Conservation (phyloP, 768 basidiomycete species). For the Phanerochaete sordida region DNA sequence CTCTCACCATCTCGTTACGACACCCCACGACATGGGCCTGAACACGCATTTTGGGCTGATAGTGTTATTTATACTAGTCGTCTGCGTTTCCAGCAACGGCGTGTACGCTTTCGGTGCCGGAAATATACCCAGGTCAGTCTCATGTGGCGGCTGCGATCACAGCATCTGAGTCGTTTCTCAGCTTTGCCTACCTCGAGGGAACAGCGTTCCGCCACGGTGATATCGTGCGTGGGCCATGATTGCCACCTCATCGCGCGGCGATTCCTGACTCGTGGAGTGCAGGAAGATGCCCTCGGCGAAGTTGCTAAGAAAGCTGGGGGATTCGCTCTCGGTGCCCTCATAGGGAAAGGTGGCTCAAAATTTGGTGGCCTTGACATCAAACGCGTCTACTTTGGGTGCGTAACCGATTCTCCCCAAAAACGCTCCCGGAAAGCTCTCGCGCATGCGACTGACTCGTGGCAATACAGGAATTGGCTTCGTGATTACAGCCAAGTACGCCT, state of each 20-base stretch:
- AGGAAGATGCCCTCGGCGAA: constrained; percentile 72
- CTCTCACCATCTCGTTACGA: neutral
- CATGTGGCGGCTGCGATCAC: neutral
- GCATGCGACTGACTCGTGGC: no score
- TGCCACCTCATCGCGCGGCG: constrained; percentile 2
- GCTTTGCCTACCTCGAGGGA: constrained; percentile 84
- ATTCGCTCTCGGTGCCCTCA: constrained; percentile 54
- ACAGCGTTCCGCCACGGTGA: constrained; percentile 88
- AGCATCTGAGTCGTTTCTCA: constrained; percentile 22
- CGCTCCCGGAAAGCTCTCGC: neutral
- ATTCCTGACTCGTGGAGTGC: constrained; percentile 21
- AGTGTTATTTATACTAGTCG: constrained; percentile 48
- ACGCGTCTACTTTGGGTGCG: constrained; percentile 77
- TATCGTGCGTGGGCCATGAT: constrained; percentile 42
- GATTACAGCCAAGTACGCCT: constrained; percentile 80
- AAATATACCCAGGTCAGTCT: constrained; percentile 60
- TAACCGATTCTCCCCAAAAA: neutral
- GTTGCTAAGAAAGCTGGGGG: constrained; percentile 54
- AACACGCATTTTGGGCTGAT: constrained; percentile 23
- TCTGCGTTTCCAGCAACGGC: constrained; percentile 54
- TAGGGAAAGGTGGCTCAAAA: constrained; percentile 56
- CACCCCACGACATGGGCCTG: constrained; percentile 12
- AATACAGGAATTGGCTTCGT: constrained; percentile 84
- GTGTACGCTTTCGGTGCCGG: constrained; percentile 81
- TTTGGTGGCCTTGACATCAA: constrained; percentile 82